Conservation (phyloP, 768 basidiomycete genomes). For the Amanita jacksonii region DNA sequence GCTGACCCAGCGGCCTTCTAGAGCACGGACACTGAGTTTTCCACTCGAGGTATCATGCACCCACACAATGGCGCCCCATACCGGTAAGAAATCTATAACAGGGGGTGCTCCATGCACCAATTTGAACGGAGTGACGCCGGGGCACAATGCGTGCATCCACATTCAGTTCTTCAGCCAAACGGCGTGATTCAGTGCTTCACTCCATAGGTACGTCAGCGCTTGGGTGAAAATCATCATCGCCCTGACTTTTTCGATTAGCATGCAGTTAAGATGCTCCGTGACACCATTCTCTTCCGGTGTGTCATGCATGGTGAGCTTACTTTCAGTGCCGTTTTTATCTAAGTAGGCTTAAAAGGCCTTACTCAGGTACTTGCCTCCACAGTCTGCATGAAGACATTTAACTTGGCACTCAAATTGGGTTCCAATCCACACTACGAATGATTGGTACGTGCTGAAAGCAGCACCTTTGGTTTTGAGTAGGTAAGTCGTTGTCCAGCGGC, state of each 20-base stretch:
- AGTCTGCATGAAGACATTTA: conserved; percentile 12
- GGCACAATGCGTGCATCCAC: conserved; percentile 14
- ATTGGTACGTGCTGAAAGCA: not conserved
- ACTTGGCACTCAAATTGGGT: not conserved
- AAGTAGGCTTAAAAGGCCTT: no score
- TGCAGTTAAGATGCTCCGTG: no score
- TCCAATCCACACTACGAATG: not conserved
- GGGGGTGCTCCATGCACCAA: conserved; percentile 15
- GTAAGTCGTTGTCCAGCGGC: no score
- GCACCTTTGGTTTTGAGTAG: no score
- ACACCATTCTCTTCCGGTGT: conserved; percentile 17
- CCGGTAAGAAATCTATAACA: conserved; percentile 13
- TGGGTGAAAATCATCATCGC: no score
- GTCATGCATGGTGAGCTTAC: no score
- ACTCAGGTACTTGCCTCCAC: no score
- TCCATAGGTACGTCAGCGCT: not conserved
- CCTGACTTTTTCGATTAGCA: no score
- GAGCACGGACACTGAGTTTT: not conserved
- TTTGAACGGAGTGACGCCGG: conserved; percentile 18
- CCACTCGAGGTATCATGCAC: conserved; percentile 4
- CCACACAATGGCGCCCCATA: conserved; percentile 18
- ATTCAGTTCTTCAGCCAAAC: conserved; percentile 18
- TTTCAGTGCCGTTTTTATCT: no score
- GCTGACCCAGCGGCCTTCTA: not conserved
- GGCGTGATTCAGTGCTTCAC: no score